Conservation (phyloP, 108 stramenopile species). For the Schizochytrium sp. region DNA sequence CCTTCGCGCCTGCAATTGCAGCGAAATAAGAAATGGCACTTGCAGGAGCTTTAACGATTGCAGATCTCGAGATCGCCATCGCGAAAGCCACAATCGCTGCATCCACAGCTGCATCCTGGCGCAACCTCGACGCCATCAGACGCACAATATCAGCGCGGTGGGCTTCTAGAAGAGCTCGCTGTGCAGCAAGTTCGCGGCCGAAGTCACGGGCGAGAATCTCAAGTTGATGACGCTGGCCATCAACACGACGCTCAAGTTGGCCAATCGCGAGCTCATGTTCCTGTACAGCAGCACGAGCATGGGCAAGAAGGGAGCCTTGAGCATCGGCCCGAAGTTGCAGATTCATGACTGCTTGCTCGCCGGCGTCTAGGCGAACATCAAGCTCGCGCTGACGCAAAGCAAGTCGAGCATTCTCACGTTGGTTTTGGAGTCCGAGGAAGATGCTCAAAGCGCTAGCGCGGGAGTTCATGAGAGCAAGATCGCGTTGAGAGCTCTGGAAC, state of each 20-base stretch:
- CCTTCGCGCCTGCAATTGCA: not conserved
- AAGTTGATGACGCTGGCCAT: constrained; percentile 22
- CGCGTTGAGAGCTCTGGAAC: constrained; percentile 20
- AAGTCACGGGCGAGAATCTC: not conserved
- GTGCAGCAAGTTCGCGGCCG: constrained; percentile 4
- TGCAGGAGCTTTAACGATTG: constrained; percentile 1
- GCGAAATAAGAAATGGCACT: not conserved
- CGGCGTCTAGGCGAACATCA: not conserved
- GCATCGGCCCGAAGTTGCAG: constrained; percentile 8
- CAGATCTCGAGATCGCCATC: not conserved
- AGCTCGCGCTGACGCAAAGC: not conserved
- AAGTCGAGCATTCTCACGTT: constrained; percentile 18
- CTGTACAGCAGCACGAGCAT: not conserved
- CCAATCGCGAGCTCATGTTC: constrained; percentile 33
- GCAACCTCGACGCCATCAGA: constrained; percentile 41
- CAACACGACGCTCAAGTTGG: constrained; percentile 21
- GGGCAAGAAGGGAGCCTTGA: not conserved
- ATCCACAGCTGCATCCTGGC: constrained; percentile 47
- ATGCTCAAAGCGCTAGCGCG: constrained; percentile 21
- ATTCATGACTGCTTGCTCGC: constrained; percentile 13
- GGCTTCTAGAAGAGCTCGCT: not conserved
- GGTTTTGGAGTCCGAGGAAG: constrained; percentile 27
- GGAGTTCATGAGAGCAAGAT: constrained; percentile 21
- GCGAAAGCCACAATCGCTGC: constrained; percentile 39
- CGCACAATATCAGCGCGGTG: constrained; percentile 28